Evolutionary conservation across 306 rosid genomes (phyloP).

Genomic region (Cicer bijugum): DNA sequence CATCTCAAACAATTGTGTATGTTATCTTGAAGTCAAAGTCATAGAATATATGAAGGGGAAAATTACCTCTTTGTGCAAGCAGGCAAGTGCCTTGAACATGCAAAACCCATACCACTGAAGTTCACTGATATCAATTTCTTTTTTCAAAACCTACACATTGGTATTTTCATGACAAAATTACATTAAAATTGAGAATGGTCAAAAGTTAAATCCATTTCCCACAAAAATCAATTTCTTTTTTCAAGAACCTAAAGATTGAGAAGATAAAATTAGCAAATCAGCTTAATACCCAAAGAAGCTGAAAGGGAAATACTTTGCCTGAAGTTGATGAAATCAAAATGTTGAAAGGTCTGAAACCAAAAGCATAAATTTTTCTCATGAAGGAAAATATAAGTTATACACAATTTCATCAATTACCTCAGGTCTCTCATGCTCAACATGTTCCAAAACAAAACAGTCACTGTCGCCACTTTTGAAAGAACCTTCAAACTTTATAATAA

Average conservation of each 20-base stretch:
- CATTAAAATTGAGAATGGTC: neutral
- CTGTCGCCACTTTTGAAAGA: constrained; percentile 53
- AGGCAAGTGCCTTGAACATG: constrained; percentile 79
- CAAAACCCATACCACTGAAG: constrained; percentile 88
- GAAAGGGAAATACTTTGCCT: constrained; percentile 15
- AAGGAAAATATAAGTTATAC: constrained; percentile 21
- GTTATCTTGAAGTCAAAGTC: constrained; percentile 18
- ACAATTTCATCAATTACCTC: constrained; percentile 61
- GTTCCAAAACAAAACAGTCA: constrained; percentile 75
- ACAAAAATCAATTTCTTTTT: constrained; percentile 53
- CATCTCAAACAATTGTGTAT: constrained; percentile 23
- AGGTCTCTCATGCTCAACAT: constrained; percentile 87
- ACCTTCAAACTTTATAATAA: constrained; percentile 64
- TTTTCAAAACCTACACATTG: constrained; percentile 71
- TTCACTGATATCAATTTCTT: constrained; percentile 64
- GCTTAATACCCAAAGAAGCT: constrained; percentile 12
- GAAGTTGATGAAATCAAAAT: neutral
- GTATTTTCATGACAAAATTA: constrained; percentile 9
- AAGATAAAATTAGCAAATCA: constrained; percentile 31
- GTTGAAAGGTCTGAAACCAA: neutral
- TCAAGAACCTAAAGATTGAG: constrained; percentile 54
- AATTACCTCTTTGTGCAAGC: constrained; percentile 84
- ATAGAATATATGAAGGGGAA: neutral
- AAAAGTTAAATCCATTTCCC: constrained; percentile 21
- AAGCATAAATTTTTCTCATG: neutral